phyloP scores from a whole-genome alignment of 1,139 yeast genomes.

The Candida dubliniensis region DNA sequence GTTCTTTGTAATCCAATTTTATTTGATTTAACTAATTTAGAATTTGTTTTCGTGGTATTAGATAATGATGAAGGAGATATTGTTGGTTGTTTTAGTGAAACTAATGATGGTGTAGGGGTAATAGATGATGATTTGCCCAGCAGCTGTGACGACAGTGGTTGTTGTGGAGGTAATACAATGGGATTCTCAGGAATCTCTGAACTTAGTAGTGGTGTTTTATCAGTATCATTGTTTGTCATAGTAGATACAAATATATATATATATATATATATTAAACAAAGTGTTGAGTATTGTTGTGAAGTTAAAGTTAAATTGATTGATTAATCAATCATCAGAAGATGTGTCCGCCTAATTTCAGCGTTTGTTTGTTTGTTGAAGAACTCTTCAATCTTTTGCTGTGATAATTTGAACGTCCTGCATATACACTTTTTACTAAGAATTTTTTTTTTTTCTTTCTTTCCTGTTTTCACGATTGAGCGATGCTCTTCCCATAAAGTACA shows the following conservation, averaged over 20 bases:
- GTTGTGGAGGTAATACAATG: slow-evolving; percentile 13
- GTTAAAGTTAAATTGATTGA: neutral
- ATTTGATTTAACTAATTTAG: slow-evolving; percentile 35
- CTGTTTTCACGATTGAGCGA: neutral
- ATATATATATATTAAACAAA: neutral
- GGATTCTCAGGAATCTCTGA: slow-evolving; percentile 32
- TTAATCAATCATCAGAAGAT: neutral
- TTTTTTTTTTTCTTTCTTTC: neutral
- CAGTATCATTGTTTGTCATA: slow-evolving; percentile 8
- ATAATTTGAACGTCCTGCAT: neutral
- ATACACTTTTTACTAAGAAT: neutral
- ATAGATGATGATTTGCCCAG: neutral
- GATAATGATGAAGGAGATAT: slow-evolving; percentile 4
- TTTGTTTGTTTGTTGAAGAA: neutral
- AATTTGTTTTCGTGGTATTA: slow-evolving; percentile 17
- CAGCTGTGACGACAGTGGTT: slow-evolving; percentile 3
- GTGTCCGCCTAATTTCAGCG: neutral
- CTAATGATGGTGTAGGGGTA: slow-evolving; percentile 4
- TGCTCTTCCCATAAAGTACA: slow-evolving; percentile 1
- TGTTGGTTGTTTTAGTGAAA: slow-evolving; percentile 5
- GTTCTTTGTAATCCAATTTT: slow-evolving; percentile 83
- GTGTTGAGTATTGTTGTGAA: neutral
- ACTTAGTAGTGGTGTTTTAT: slow-evolving; percentile 25
- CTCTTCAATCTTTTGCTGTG: neutral
- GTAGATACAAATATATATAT: neutral